Base-by-base conservation (phyloP, 1,139 yeast genomes). In the Pichia sp. region DNA sequence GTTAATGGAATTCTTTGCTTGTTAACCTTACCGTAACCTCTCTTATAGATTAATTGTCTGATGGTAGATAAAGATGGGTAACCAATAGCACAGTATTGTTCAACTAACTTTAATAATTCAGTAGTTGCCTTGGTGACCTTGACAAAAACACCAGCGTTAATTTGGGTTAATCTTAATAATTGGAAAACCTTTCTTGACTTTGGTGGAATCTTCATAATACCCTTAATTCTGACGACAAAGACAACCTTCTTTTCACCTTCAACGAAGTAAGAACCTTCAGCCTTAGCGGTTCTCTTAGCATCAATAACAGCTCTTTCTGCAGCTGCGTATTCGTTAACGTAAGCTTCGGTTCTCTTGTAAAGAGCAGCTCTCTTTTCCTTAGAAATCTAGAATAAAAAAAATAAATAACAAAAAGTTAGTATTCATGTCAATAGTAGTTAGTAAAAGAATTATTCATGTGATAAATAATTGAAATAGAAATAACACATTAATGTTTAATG, bases 131-230 rank as follows among this genome's bases (percentile, higher is more conserved):
- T 92, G 83, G 97, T 92, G 67, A 92, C 82, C 78, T 88, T 88
- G 71, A 92, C 95, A 70, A 92, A 92, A 64, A 89, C 96, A 84
- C 96, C 98, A 68, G 95, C 83, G 84, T 92, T 92, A 76, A 92
- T 89, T 80, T 90, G 97, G 72, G 87, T 84, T 74, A 92, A 85
- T 81, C 98, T 88, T 74, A 92, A 80, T 71, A 92, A 84, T 80
- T 92, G 98, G 75, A 92, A 77, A 66, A 92, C 96, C 89, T 92
- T 92, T 85, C 97, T 88, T 80, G 97, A 97, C 87, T 92, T 92
- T 70, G 98, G 98, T 68, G 98, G 89, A 68, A 92, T 89, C 86
- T 92, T 92, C 90, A 81, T 88, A 75, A 92, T 88, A 92, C 98
- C 98, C 92, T 92, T 92, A 83, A 92, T 92, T 85, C 98, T 92